Evolutionary conservation across 140 eudicot genomes (phyloP).

Genomic region (Eryngium alpinum): DNA sequence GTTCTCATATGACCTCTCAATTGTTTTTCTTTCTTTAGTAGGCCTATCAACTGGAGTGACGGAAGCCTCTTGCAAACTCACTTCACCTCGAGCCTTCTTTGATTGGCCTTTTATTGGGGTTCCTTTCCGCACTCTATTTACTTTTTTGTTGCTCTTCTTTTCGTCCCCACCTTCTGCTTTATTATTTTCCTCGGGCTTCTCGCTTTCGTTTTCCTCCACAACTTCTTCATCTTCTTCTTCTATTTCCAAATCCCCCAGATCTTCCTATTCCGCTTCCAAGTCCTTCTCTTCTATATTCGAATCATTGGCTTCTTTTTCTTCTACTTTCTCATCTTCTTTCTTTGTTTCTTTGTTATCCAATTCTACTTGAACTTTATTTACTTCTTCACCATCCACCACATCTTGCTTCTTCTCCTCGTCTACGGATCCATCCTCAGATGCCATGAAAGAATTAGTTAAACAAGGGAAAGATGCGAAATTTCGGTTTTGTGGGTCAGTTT

Average conservation of each 20-base stretch:
- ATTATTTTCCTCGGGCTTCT: background rate
- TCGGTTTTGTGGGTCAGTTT: too few relatives aligned
- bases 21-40: conserved; percentile 45
- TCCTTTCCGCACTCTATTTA: background rate
- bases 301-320: background rate
- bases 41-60: conserved; percentile 35
- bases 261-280: background rate
- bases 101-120: background rate
- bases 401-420: background rate
- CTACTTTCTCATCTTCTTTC: conserved; percentile 10
- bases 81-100: background rate
- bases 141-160: background rate
- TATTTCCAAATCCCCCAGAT: background rate
- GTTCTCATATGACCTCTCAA: conserved; percentile 54
- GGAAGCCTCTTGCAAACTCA: background rate
- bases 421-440: conserved; percentile 27
- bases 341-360: conserved; percentile 2
- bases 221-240: conserved; percentile 8
- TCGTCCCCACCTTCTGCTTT: background rate
- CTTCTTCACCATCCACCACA: background rate
- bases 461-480: too few relatives aligned
- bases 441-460: conserved; percentile 17
- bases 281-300: background rate
- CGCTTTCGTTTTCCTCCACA: background rate
- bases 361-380: background rate